Conservation (phyloP, 768 basidiomycete genomes). For the Kwoniella shandongensis region DNA sequence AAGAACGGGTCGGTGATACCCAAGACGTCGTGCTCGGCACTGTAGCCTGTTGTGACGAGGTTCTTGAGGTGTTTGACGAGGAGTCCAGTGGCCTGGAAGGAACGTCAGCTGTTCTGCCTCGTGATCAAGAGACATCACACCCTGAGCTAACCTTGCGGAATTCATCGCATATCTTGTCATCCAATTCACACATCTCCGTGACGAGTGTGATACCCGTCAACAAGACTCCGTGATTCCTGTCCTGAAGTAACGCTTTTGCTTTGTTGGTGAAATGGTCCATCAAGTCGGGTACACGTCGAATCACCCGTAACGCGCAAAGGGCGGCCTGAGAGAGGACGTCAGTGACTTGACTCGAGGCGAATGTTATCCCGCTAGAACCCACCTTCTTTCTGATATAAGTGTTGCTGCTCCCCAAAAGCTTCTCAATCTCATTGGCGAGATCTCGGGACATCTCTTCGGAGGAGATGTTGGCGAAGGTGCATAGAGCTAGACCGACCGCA, state of each 20-base stretch:
- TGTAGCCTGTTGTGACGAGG: constrained; percentile 91
- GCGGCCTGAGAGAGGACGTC: constrained; percentile 75
- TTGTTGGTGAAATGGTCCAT: constrained; percentile 86
- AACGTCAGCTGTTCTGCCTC: neutral
- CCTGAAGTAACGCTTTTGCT: constrained; percentile 85
- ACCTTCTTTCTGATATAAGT: constrained; percentile 99
- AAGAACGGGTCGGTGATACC: constrained; percentile 71
- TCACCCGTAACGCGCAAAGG: constrained; percentile 86
- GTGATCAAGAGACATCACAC: constrained; percentile 1
- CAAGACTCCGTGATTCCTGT: constrained; percentile 95
- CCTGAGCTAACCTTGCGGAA: constrained; percentile 83
- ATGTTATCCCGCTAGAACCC: constrained; percentile 39
- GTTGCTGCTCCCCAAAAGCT: constrained; percentile 92
- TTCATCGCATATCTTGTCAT: constrained; percentile 70
- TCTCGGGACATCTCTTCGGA: constrained; percentile 99
- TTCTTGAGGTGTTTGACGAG: constrained; percentile 94
- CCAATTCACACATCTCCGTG: constrained; percentile 86
- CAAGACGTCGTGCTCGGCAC: constrained; percentile 98
- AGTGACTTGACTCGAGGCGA: neutral
- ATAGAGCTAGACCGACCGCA: constrained; percentile 91
- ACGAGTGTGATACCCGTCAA: constrained; percentile 91
- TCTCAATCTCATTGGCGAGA: constrained; percentile 95
- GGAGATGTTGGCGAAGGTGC: constrained; percentile 97
- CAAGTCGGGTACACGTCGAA: constrained; percentile 94
- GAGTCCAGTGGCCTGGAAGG: constrained; percentile 53